phyloP scores from a whole-genome alignment of 345 rosid species.

The Boechera retrofracta region DNA sequence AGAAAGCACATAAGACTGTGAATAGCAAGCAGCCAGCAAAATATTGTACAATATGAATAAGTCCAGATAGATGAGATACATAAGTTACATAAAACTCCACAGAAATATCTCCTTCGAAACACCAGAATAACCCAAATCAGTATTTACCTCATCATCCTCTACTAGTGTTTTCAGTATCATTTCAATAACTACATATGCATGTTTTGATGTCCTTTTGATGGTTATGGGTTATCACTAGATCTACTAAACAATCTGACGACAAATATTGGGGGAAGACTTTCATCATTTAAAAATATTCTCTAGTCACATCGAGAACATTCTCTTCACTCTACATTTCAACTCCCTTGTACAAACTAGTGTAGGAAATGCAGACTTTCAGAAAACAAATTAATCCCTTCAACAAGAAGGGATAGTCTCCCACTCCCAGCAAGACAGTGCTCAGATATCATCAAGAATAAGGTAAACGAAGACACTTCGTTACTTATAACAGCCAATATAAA shows the following conservation, averaged over 20 bases:
- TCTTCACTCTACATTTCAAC: slow-evolving; percentile 10
- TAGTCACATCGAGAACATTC: neutral
- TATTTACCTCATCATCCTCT: neutral
- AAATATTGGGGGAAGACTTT: neutral
- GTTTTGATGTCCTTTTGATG: neutral
- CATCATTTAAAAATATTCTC: neutral
- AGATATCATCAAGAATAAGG: slow-evolving; percentile 15
- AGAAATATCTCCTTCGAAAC: neutral
- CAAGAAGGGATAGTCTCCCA: slow-evolving; percentile 8
- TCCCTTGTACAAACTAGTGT: neutral
- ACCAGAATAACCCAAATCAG: neutral
- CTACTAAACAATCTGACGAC: slow-evolving; percentile 4
- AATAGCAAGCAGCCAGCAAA: slow-evolving; percentile 11
- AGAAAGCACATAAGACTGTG: slow-evolving; percentile 16
- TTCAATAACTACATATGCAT: neutral
- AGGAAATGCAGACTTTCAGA: slow-evolving; percentile 8
- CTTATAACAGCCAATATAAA: slow-evolving; percentile 30
- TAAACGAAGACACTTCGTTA: slow-evolving; percentile 5
- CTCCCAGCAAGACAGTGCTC: slow-evolving; percentile 18
- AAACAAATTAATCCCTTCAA: neutral
- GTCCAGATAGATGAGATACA: neutral
- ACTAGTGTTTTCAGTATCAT: neutral
- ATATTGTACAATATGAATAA: neutral
- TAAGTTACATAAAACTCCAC: slow-evolving; percentile 3
- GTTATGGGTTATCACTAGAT: neutral